Percentiles rank a stretch among this genome's conserved stretches.
These are phyloP conservation scores for Apiospora koreana DNA, from an alignment of 2,329 filamentous ascomycete genomes.

Conservation along the genomic window DNA sequence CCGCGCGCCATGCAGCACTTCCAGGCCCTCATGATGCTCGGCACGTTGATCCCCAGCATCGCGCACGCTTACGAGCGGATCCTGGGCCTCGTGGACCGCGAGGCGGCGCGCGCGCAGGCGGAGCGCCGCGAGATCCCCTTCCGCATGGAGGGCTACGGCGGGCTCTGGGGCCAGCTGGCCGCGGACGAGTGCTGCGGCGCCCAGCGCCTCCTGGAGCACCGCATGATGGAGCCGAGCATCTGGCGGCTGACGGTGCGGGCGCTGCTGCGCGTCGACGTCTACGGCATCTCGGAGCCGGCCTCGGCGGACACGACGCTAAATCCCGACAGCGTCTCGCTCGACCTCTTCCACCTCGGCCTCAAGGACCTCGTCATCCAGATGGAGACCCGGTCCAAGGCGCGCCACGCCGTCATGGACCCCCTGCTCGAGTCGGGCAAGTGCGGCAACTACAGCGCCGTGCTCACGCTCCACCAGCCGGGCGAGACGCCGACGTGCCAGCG, in stretches of 20 bases:
- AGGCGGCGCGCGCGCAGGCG: slow-evolving; percentile 45
- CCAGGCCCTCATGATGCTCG: slow-evolving; percentile 61
- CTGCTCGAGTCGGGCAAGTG: slow-evolving; percentile 40
- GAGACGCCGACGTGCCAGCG: slow-evolving; percentile 48
- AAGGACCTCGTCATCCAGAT: slow-evolving; percentile 55
- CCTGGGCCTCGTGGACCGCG: slow-evolving; percentile 55
- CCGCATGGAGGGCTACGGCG: slow-evolving; percentile 48
- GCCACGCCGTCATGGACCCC: slow-evolving; percentile 53
- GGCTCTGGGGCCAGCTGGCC: slow-evolving; percentile 42
- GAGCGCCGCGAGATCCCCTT: slow-evolving; percentile 46
- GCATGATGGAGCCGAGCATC: slow-evolving; percentile 49
- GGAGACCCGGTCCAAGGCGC: slow-evolving; percentile 48
- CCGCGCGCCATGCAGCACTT: slow-evolving; percentile 49
- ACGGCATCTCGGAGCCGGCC: slow-evolving; percentile 41
- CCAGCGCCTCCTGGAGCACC: slow-evolving; percentile 38
- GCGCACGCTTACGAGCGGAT: slow-evolving; percentile 59
- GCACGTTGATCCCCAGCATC: slow-evolving; percentile 57
- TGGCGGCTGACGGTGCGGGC: slow-evolving; percentile 58
- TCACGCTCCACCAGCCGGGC: slow-evolving; percentile 32
- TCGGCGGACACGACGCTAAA: slow-evolving; percentile 10
- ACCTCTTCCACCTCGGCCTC: slow-evolving; percentile 47
- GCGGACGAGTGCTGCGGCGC: slow-evolving; percentile 28
- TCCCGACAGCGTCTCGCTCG: slow-evolving; percentile 19
- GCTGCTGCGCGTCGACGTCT: slow-evolving; percentile 58
- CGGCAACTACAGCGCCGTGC: slow-evolving; percentile 16